Conservation (phyloP, 2,329 filamentous ascomycete genomes). For the Penicillium sp. region DNA sequence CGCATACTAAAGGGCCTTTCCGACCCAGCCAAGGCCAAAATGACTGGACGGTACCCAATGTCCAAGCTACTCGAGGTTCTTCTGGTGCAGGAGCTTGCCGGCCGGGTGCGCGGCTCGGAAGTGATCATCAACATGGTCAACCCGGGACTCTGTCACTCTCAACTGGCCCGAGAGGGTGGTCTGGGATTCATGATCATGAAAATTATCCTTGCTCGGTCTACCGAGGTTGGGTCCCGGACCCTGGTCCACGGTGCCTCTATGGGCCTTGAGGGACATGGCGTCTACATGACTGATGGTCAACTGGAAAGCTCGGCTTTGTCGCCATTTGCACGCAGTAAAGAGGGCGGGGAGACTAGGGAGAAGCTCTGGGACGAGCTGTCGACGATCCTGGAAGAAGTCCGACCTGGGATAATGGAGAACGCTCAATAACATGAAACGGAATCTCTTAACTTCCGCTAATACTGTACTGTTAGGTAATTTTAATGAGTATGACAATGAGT, state of each 20-base stretch:
- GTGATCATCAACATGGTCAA: conserved; percentile 54
- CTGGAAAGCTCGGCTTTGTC: conserved; percentile 29
- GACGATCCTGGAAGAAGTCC: conserved; percentile 42
- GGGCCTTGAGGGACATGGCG: conserved; percentile 47
- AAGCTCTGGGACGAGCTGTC: conserved; percentile 47
- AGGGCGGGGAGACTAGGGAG: conserved; percentile 39
- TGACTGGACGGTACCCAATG: conserved; percentile 44
- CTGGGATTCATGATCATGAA: conserved; percentile 16
- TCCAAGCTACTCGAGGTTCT: conserved; percentile 53
- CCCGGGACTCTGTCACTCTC: conserved; percentile 54
- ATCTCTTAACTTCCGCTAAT: background rate
- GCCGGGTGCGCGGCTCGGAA: conserved; percentile 24
- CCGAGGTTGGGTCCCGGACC: conserved; percentile 51
- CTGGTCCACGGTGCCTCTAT: conserved; percentile 39
- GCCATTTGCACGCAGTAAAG: conserved; percentile 40
- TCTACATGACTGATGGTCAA: conserved; percentile 44
- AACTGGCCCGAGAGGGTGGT: conserved; percentile 41
- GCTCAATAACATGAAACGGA: background rate
- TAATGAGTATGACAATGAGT: no score
- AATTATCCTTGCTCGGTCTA: conserved; percentile 41
- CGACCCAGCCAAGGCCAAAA: conserved; percentile 33
- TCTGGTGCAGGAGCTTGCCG: conserved; percentile 41
- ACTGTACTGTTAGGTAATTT: background rate
- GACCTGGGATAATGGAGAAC: conserved; percentile 38
- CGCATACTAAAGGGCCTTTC: conserved; percentile 41